Evolutionary conservation across 257 asterid genomes (phyloP), one percentile per base, ranked within the genome.

Genomic region (Primulina tabacum): DNA sequence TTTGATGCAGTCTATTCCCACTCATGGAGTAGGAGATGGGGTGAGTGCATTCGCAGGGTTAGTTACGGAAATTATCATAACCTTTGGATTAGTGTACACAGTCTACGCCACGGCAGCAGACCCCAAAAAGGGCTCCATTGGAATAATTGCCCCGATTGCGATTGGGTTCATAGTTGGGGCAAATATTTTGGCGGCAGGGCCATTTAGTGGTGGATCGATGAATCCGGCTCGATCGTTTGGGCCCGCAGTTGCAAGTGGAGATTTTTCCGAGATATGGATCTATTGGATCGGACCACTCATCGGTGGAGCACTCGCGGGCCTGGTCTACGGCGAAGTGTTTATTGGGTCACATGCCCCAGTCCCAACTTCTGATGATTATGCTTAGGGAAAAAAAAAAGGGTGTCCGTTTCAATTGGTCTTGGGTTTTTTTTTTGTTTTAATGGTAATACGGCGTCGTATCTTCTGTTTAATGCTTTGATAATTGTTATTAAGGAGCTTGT

Each of bases 211-310:
- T 35, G 96, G 96, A 56, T 87, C 96, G 4, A 87, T 87, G 96
- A 89, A 89, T 78, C 96, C 93, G 7, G 96, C 91, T n/a, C 79
- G 96, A 4, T 86, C 96, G 11, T 87, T 87, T 66, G 96, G 96
- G 52, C 96, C 93, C 0, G 89, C 96, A 0, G 90, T 83, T 2
- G 91, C 83, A 0, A 71, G 74, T 0, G 96, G 88, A 11, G 82
- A 87, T 72, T 82, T 89, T 63, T 74, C 84, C 0, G 77, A 78
- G 9, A 83, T 56, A 57, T 85, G 96, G 94, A 80, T 87, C 71
- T 89, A 89, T 26, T 89, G 96, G 96, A 82, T 74, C 21, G 92
- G 96, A 74, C 96, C 96, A 71, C 90, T 89, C 5, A 81, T 89
- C 29, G 96, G 96, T 21, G 92, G 96, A 18, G 94, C 84, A 53